phyloP scores from a whole-genome alignment of 2,329 filamentous ascomycete species.

The Dryadomyces sulphureus region DNA sequence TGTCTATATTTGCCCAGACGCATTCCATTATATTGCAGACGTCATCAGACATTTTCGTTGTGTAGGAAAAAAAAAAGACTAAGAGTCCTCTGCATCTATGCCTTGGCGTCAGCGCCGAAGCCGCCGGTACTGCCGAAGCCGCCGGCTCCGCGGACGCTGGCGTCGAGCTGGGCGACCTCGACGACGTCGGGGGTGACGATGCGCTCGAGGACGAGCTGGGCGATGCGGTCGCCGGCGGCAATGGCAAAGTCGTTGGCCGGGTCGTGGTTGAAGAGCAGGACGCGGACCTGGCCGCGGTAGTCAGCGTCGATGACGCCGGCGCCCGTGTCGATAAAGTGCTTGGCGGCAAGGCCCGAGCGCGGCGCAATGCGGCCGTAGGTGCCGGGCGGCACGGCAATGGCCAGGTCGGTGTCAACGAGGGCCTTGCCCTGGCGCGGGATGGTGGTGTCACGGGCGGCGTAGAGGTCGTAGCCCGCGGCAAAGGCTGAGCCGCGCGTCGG shows the following conservation, averaged over 20 bases:
- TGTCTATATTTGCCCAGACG: too few relatives aligned
- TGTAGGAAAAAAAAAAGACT: neutral
- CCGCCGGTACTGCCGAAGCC: slow-evolving; percentile 80
- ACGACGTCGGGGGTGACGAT: slow-evolving; percentile 86
- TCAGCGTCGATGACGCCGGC: slow-evolving; percentile 97
- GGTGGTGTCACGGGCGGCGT: slow-evolving; percentile 57
- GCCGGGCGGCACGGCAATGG: slow-evolving; percentile 76
- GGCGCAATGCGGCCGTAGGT: slow-evolving; percentile 89
- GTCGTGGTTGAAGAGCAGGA: slow-evolving; percentile 85
- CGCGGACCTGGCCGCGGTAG: slow-evolving; percentile 87
- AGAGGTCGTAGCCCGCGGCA: slow-evolving; percentile 89
- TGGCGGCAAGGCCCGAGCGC: slow-evolving; percentile 77
- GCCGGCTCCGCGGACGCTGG: slow-evolving; percentile 78
- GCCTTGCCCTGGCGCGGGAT: slow-evolving; percentile 75
- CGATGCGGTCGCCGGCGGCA: slow-evolving; percentile 76
- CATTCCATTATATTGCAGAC: too few relatives aligned
- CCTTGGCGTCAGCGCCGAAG: too few relatives aligned
- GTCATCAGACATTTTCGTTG: neutral
- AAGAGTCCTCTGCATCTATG: too few relatives aligned
- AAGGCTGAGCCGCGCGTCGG: slow-evolving; percentile 82
- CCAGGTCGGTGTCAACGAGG: slow-evolving; percentile 79
- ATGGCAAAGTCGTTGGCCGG: slow-evolving; percentile 63
- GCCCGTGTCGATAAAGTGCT: slow-evolving; percentile 92
- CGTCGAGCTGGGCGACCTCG: slow-evolving; percentile 78
- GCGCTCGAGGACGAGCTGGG: slow-evolving; percentile 85